A percentile compares a stretch with the other conserved stretches of the same genome.
Conservation (phyloP, 78 protist species). For the Dictyostelium purpureum region DNA sequence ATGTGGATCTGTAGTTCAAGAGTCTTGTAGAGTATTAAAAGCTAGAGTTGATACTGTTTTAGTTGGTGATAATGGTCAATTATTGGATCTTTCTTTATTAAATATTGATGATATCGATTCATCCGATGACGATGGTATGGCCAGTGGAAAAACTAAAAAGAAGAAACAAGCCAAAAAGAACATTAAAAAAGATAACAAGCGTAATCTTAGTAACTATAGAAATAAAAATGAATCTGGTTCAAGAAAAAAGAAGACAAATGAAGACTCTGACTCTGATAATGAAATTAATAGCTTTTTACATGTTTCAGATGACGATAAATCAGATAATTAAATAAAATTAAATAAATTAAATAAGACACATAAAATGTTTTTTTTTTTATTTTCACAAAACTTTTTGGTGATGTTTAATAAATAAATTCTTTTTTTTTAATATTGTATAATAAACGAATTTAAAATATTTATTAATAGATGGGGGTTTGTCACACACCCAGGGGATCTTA, state of each 20-base stretch:
- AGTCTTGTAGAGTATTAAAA: slow-evolving; percentile 11
- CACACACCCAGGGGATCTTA: no score
- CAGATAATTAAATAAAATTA: not conserved
- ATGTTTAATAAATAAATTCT: no score
- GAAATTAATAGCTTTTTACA: not conserved
- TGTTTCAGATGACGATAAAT: not conserved
- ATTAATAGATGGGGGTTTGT: no score
- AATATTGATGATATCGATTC: not conserved
- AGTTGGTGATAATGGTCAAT: slow-evolving; percentile 34
- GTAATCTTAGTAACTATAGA: slow-evolving; percentile 30
- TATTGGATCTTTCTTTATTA: slow-evolving; percentile 16
- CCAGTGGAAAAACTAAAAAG: not conserved
- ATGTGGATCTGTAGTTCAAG: slow-evolving; percentile 1
- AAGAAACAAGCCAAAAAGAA: slow-evolving; percentile 17
- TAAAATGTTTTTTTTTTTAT: no score
- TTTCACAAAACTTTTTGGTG: no score
- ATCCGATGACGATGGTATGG: not conserved
- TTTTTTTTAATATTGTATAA: no score
- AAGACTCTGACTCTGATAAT: not conserved
- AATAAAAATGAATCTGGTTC: slow-evolving; percentile 3
- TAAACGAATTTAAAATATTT: no score
- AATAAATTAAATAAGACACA: no score
- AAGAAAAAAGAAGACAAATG: not conserved
- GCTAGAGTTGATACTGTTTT: slow-evolving; percentile 19
- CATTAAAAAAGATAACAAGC: slow-evolving; percentile 49